These are phyloP conservation scores for Irpex sp. DNA, from an alignment of 1,284 basidiomycete genomes.

Conservation along the genomic window DNA sequence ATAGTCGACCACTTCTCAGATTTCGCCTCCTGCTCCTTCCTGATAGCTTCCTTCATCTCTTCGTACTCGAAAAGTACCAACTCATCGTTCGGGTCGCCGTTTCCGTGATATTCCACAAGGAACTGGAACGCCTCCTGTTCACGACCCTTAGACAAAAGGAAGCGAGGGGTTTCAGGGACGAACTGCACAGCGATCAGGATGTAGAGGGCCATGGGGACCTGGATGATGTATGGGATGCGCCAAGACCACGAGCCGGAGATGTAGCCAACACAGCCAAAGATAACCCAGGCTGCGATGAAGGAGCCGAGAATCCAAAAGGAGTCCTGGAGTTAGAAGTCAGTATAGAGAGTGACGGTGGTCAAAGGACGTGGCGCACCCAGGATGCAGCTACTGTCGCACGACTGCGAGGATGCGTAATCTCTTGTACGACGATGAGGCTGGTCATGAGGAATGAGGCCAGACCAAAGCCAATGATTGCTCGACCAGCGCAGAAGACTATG, in stretches of 20 bases:
- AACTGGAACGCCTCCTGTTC: conserved; percentile 56
- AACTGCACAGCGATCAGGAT: conserved; percentile 51
- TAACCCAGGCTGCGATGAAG: conserved; percentile 66
- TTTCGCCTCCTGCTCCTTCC: conserved; percentile 38
- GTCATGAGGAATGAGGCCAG: not conserved
- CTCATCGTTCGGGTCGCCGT: conserved; percentile 65
- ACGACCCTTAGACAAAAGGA: conserved; percentile 60
- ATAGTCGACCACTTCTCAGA: not conserved
- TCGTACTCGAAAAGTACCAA: conserved; percentile 71
- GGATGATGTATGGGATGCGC: conserved; percentile 69
- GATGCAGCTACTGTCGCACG: not conserved
- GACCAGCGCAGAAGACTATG: not conserved
- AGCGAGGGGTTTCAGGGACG: conserved; percentile 71
- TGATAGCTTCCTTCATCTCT: conserved; percentile 73
- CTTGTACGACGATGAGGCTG: not conserved
- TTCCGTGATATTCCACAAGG: conserved; percentile 73
- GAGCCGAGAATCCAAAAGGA: conserved; percentile 1
- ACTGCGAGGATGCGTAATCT: not conserved
- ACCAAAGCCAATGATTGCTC: not conserved
- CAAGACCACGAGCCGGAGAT: conserved; percentile 66
- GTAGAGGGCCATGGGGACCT: conserved; percentile 61
- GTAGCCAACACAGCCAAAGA: conserved; percentile 63
- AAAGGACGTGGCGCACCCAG: not conserved
- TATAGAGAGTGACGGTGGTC: not conserved
- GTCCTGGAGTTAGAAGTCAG: not conserved